Evolutionary conservation across 345 rosid species (phyloP).

Genomic region (Corchorus capsularis): DNA sequence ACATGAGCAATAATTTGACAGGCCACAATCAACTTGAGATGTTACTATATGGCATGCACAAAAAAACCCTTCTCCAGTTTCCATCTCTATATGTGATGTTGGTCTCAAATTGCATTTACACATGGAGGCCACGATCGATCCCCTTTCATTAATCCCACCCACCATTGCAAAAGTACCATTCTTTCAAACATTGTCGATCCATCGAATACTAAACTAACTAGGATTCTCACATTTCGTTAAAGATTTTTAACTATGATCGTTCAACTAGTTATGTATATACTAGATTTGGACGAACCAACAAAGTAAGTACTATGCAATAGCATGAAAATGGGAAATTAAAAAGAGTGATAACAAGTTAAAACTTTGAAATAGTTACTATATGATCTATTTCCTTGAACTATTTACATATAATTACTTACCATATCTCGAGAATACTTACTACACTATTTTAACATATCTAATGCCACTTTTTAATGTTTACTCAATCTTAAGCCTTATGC

Average conservation of each 20-base stretch:
- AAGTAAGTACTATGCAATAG: no score
- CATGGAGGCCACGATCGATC: constrained; percentile 32
- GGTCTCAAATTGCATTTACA: constrained; percentile 27
- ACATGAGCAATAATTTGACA: constrained; percentile 20
- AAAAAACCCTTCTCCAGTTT: not conserved
- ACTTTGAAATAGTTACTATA: no score
- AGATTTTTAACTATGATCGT: no score
- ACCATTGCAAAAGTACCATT: not conserved
- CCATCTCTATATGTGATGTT: not conserved
- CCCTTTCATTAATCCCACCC: not conserved
- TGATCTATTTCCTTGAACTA: no score
- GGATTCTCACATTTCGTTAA: no score
- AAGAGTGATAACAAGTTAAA: no score
- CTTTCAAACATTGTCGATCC: no score
- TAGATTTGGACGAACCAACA: no score
- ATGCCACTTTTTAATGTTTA: not conserved
- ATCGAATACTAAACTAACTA: no score
- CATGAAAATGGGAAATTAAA: no score
- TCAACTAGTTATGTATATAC: no score
- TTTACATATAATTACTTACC: no score
- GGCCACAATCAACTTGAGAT: constrained; percentile 5
- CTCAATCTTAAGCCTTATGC: not conserved
- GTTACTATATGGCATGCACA: constrained; percentile 1
- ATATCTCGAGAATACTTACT: not conserved
- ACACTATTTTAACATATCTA: not conserved